Percentiles rank a stretch among this genome's conserved stretches.
These are phyloP conservation scores for Rosa lucieae DNA, from an alignment of 306 rosid genomes.

Conservation along the genomic window DNA sequence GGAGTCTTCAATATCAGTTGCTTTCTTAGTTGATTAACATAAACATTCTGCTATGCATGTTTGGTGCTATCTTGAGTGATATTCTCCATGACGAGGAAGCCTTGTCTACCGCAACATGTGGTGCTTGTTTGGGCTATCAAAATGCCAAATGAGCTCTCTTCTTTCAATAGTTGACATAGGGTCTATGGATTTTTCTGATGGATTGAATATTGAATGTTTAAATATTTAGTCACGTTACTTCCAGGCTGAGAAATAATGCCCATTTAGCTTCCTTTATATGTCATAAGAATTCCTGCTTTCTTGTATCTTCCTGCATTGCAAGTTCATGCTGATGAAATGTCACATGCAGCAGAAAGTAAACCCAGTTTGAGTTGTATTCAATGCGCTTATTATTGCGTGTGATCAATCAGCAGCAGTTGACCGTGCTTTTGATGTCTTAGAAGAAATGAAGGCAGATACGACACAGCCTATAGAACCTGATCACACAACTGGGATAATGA, in stretches of 20 bases:
- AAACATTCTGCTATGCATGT: no score
- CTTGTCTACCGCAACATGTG: conserved; percentile 45
- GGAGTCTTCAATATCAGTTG: no score
- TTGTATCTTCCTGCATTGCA: conserved; percentile 20
- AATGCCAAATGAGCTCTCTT: conserved; percentile 56
- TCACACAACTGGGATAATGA: conserved; percentile 46
- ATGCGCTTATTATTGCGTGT: conserved; percentile 97
- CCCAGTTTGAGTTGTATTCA: conserved; percentile 99
- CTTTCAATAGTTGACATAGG: conserved; percentile 54
- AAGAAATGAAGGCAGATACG: conserved; percentile 88
- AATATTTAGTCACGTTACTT: background rate
- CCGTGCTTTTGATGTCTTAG: conserved; percentile 95
- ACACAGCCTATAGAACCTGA: conserved; percentile 86
- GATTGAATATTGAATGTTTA: conserved; percentile 44
- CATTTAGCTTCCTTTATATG: background rate
- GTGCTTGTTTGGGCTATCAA: conserved; percentile 62
- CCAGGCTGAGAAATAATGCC: background rate
- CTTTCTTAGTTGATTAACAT: no score
- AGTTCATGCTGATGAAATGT: conserved; percentile 59
- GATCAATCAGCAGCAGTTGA: conserved; percentile 94
- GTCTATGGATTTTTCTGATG: conserved; percentile 37
- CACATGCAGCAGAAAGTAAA: conserved; percentile 99
- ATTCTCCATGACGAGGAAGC: conserved; percentile 50
- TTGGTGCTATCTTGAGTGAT: no score
- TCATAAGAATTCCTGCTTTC: background rate